Evolutionary conservation across 169 alveolate genomes (phyloP).

Genomic region (Plasmodium reichenowi): DNA sequence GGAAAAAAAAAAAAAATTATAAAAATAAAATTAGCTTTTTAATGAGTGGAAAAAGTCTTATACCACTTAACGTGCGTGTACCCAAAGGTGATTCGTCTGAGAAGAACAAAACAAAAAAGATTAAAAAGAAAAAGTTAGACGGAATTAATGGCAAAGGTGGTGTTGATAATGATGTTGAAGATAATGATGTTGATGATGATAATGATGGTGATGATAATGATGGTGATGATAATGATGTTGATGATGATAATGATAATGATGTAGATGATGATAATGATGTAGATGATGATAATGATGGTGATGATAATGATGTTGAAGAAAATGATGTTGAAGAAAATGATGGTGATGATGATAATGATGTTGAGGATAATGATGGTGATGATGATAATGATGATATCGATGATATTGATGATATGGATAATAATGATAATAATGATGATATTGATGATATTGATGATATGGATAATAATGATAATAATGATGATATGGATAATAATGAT

Average conservation of each 20-base stretch:
- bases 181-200: neutral
- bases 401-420: neutral
- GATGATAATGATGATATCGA: neutral
- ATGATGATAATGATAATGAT: neutral
- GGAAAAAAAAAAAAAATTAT: conserved; percentile 13
- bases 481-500: conserved; percentile 21
- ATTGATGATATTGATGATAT: neutral
- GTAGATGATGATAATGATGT: neutral
- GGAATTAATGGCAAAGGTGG: neutral
- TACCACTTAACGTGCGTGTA: conserved; percentile 34
- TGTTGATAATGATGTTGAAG: neutral
- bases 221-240: neutral
- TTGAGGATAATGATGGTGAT: neutral
- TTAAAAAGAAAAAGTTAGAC: neutral
- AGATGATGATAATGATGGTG: neutral
- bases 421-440: neutral
- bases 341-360: conserved; percentile 6
- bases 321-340: too few relatives aligned
- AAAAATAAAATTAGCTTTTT: conserved; percentile 37
- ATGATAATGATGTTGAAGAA: conserved; percentile 20
- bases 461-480: neutral
- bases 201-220: neutral
- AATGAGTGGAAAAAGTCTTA: conserved; percentile 52
- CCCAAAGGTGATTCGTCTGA: conserved; percentile 5
- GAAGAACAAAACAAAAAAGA: conserved; percentile 6